phyloP scores from a whole-genome alignment of 1,284 basidiomycete species.

The Moniliophthora roreri region DNA sequence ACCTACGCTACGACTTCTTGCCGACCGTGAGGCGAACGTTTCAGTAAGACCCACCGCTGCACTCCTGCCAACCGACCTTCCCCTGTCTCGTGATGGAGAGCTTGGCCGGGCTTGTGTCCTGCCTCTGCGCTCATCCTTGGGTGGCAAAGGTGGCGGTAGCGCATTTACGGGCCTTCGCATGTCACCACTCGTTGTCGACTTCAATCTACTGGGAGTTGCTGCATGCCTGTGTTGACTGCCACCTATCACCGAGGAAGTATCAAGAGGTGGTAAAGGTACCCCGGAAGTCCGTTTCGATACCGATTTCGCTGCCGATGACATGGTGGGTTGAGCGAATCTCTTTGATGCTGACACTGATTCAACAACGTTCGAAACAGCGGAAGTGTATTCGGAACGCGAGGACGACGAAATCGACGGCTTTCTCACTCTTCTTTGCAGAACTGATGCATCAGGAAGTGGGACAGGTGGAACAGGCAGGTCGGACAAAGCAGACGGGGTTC shows the following conservation, averaged over 20 bases:
- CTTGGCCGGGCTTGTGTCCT: neutral
- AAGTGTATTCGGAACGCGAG: slow-evolving; percentile 1
- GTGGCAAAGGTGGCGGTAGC: neutral
- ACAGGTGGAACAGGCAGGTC: neutral
- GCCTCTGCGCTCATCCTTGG: neutral
- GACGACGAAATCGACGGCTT: slow-evolving; percentile 2
- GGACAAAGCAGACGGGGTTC: neutral
- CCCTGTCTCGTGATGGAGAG: neutral
- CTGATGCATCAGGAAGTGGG: neutral
- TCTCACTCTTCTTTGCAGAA: neutral
- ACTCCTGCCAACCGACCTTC: neutral
- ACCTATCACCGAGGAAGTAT: no score
- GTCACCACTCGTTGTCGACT: neutral
- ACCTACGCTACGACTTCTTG: slow-evolving; percentile 3
- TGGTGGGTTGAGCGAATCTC: slow-evolving; percentile 1
- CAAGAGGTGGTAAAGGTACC: no score
- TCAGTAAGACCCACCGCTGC: neutral
- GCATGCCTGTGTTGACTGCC: neutral
- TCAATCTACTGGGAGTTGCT: neutral
- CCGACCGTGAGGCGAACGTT: neutral
- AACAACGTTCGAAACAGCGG: slow-evolving; percentile 25
- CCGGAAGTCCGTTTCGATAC: no score
- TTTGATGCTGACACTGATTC: neutral
- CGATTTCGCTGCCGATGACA: neutral
- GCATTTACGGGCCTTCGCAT: neutral